Evolutionary conservation across 331 rosid genomes (phyloP).

Genomic region (Quercus tomentella): DNA sequence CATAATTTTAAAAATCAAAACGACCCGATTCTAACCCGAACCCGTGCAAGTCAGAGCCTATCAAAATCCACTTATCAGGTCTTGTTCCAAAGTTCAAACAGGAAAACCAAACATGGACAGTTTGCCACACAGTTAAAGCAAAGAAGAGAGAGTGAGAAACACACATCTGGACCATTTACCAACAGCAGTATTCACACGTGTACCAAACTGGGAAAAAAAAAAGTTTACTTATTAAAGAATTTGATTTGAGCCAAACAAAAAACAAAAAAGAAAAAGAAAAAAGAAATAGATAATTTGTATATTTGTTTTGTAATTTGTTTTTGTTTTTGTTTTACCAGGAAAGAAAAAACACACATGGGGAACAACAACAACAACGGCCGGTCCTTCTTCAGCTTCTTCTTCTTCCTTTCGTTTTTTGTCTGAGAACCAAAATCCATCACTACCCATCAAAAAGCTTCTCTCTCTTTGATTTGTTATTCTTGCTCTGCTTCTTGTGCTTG

Average conservation of each 20-base stretch:
- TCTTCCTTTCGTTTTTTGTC: constrained; percentile 30
- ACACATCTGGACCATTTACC: too few species aligned
- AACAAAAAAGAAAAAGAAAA: not conserved
- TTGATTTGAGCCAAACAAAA: not conserved
- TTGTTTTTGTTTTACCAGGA: too few species aligned
- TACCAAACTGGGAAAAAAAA: too few species aligned
- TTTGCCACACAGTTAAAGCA: too few species aligned
- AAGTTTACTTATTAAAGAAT: not conserved
- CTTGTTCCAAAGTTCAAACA: too few species aligned
- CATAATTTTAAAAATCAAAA: too few species aligned
- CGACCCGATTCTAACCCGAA: too few species aligned
- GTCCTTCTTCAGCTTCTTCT: constrained; percentile 25
- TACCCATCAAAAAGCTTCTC: constrained; percentile 14
- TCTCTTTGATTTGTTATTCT: not conserved
- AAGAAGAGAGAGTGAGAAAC: too few species aligned
- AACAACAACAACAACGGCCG: constrained; percentile 20
- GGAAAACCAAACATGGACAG: too few species aligned
- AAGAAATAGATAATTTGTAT: not conserved
- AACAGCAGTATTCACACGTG: too few species aligned
- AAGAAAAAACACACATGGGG: constrained; percentile 25
- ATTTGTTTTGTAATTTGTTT: constrained; percentile 4
- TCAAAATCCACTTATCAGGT: too few species aligned
- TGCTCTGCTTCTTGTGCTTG: not conserved
- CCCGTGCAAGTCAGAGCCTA: too few species aligned
- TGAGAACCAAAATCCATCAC: constrained; percentile 11